Base-by-base conservation (phyloP, 257 asterid genomes). In the Forsythia viridissima region DNA sequence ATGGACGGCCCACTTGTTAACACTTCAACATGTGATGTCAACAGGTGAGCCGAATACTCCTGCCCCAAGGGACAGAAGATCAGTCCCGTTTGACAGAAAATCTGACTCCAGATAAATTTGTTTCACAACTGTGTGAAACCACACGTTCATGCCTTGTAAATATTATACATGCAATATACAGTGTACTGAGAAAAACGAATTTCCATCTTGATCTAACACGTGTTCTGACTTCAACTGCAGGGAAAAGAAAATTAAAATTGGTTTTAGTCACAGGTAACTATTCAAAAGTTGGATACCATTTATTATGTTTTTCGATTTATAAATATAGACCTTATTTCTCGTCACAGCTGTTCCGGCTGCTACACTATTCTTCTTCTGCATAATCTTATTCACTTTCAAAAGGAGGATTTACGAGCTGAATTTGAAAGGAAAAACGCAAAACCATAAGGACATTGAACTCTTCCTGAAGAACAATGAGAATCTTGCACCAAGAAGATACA, bases 391-490 rank as follows among this genome's bases (percentile, higher is more conserved):
- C 24, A 41, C 38, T 24, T 39, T 21, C 2, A 11, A 1, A 16
- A 42, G 5, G 59, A 67, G 75, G 37, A 73, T n/a, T 24, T 11
- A 5, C 73, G 73, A 3, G 46, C 43, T 24, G 55, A 11, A 36
- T 52, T 78, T n/a, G 66, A 78, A 44, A 34, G 72, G 74, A 74
- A 71, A 77, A 63, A 75, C 3, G 10, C 52, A 24, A 55, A 48
- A 37, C 46, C 6, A 38, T 61, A 38, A 71, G 16, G 16, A 73
- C 12, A 8, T 79, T 21, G 85, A 86, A 20, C 67, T 20, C 72
- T 51, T 85, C 16, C 16, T 85, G 34, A 40, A 76, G 77, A 80
- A 61, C 11, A 16, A 81, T 13, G 82, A 77, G 4, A 9, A 81
- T 20, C 65, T 72, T 8, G 79, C 71, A 9, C 80, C 63, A 7